Base-by-base conservation (phyloP, 257 asterid species). In the Przewalskia tangutica region DNA sequence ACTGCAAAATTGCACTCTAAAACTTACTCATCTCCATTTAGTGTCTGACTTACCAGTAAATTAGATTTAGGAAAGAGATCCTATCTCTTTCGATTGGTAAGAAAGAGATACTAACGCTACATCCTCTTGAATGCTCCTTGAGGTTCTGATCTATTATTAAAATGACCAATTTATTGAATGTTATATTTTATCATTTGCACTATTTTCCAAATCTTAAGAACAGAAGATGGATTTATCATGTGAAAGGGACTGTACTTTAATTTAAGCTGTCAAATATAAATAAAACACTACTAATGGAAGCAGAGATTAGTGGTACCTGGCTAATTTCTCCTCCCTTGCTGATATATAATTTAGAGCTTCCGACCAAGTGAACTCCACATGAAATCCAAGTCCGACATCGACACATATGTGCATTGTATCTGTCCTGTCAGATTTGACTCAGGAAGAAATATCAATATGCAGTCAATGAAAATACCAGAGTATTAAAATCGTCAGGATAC, bases 291-390 rank as follows among this genome's bases (percentile, higher is more conserved):
- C 60, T 16, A 42, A 32, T 50, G 8, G 44, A 48, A 75, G 18
- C 46, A 75, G 13, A 75, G 40, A 13, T 75, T 4, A 50, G 62
- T 12, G 50, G n/a, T 82, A 88, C 90, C 87, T 77, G 12, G 85
- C 88, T 17, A 88, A 7, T 63, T 76, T 82, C 80, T 88, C 87
- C 77, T 93, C 97, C 88, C 89, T 90, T 44, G 83, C 77, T 55
- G 89, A 84, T 58, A 93, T 90, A 65, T 88, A 92, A 27, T 82
- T 83, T 79, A 93, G 86, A 83, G 98, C 98, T 90, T 95, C 98
- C 54, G 94, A 86, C 98, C 98, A 93, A 40, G 97, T 91, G 82
- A 95, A 93, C 84, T 93, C 98, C 86, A 93, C 98, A 55, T 90
- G 93, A 85, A 95, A 95, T 81, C 97, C 98, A 67, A 92, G 95